A percentile compares a stretch with the other conserved stretches of the same genome.
These are phyloP conservation scores for Chlorella sorokiniana DNA, from an alignment of 139 green algal species.

Conservation along the genomic window DNA sequence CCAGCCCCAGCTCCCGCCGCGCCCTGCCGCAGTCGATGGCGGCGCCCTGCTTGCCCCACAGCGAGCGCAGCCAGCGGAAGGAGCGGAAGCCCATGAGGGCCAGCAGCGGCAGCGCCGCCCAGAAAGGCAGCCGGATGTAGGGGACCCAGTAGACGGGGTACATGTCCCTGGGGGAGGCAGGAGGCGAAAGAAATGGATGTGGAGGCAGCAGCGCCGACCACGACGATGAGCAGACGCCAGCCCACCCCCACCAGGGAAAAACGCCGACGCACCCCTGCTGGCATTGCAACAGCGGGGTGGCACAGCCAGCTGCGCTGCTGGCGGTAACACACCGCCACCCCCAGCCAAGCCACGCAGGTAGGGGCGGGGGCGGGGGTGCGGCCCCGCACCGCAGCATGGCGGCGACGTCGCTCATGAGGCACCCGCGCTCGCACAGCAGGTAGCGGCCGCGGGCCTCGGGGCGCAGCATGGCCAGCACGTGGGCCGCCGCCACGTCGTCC, in stretches of 20 bases:
- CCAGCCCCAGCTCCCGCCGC: constrained; percentile 19
- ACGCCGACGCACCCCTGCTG: no score
- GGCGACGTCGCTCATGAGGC: neutral
- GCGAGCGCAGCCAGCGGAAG: constrained; percentile 8
- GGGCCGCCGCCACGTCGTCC: constrained; percentile 59
- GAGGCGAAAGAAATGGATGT: no score
- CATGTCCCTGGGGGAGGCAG: neutral
- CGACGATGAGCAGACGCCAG: neutral
- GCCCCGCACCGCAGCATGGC: constrained; percentile 16
- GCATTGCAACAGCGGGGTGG: no score
- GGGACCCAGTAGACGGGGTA: constrained; percentile 15
- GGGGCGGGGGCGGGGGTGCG: no score
- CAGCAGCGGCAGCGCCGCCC: neutral
- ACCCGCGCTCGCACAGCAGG: neutral
- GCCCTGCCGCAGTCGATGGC: neutral
- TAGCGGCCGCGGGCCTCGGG: constrained; percentile 50
- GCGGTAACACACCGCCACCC: neutral
- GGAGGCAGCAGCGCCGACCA: no score
- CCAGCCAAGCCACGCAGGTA: no score
- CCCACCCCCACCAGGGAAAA: neutral
- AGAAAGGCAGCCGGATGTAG: neutral
- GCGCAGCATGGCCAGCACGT: constrained; percentile 55
- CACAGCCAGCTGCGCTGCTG: neutral
- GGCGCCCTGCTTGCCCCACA: constrained; percentile 8
- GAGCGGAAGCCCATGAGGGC: neutral